A percentile compares a stretch with the other conserved stretches of the same genome.
These are phyloP conservation scores for Aureobasidium vineae DNA, from an alignment of 2,329 filamentous ascomycete species.

Conservation along the genomic window DNA sequence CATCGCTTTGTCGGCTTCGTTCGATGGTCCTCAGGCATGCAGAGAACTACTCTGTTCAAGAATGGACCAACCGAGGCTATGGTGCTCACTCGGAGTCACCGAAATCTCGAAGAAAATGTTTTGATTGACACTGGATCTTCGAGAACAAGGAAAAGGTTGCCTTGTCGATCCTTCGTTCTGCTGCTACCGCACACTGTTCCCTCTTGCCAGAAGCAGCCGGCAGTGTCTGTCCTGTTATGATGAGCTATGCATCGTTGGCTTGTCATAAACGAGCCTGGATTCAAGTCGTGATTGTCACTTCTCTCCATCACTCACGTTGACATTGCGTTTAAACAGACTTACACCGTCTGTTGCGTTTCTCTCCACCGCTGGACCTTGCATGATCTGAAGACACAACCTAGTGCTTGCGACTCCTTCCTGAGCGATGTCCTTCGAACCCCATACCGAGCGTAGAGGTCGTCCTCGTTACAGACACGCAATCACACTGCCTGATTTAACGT, in stretches of 20 bases:
- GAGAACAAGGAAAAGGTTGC: neutral
- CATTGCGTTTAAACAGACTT: neutral
- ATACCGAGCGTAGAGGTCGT: neutral
- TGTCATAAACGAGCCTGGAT: neutral
- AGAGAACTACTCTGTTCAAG: neutral
- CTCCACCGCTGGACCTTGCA: neutral
- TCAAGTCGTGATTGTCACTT: neutral
- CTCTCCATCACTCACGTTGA: neutral
- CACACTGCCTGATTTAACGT: neutral
- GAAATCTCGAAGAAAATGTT: neutral
- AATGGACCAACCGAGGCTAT: neutral
- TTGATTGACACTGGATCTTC: neutral
- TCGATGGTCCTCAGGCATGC: neutral
- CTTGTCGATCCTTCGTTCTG: neutral
- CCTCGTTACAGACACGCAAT: neutral
- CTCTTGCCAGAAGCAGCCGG: neutral
- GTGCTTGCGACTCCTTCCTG: too few relatives aligned
- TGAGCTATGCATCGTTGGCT: neutral
- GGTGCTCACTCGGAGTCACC: neutral
- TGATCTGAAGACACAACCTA: neutral
- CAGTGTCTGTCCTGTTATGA: neutral
- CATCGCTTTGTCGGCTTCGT: neutral
- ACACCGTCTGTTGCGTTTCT: neutral
- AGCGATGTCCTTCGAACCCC: neutral
- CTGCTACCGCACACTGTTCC: neutral